Percentiles rank a stretch among this genome's conserved stretches.
Evolutionary conservation across 129 eudicot genomes (phyloP).

Genomic region (Chrysanthemum lavandulifolium): DNA sequence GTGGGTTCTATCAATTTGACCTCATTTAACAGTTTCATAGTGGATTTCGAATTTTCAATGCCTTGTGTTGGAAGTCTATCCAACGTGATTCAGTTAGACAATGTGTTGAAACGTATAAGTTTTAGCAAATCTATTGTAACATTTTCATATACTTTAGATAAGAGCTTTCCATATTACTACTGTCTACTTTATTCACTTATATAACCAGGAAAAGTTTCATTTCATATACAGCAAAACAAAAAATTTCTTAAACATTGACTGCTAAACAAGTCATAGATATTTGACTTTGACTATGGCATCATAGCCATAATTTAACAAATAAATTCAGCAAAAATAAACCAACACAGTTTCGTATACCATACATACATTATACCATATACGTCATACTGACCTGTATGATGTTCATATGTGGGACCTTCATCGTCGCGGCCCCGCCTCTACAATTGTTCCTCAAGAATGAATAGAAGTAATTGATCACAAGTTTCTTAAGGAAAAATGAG

Average conservation of each 20-base stretch:
- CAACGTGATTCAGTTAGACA: no score
- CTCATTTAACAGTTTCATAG: no score
- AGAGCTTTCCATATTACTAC: not conserved
- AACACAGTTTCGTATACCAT: not conserved
- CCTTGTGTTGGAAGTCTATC: no score
- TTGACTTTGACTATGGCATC: not conserved
- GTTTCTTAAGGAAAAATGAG: conserved; percentile 69
- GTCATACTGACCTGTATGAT: conserved; percentile 82
- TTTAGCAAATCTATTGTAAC: no score
- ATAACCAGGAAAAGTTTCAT: not conserved
- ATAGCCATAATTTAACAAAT: not conserved
- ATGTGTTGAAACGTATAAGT: no score
- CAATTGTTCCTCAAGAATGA: conserved; percentile 81
- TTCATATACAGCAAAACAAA: conserved; percentile 6
- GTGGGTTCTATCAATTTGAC: no score
- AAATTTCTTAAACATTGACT: not conserved
- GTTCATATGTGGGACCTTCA: conserved; percentile 82
- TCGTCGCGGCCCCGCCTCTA: conserved; percentile 80
- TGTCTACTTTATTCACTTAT: no score
- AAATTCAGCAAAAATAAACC: not conserved
- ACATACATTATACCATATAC: conserved; percentile 58
- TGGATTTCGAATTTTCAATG: no score
- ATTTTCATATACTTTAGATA: not conserved
- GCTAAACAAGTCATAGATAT: not conserved
- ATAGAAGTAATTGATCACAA: conserved; percentile 75